Evolutionary conservation across 768 basidiomycete genomes (phyloP).

Genomic region (Termitomyces sp.): DNA sequence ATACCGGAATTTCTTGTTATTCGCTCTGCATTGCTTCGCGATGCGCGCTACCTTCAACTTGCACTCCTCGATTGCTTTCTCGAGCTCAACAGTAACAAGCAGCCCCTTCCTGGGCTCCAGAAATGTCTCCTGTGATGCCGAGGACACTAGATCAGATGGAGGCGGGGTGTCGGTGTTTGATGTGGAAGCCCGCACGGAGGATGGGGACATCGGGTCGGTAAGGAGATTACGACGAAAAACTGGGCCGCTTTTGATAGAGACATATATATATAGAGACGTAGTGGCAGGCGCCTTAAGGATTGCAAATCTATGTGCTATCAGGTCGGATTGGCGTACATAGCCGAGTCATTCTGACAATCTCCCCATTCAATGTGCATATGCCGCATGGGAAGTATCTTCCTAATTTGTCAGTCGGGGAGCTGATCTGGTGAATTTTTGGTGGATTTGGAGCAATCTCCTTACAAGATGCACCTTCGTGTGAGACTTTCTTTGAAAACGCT

Average conservation of each 20-base stretch:
- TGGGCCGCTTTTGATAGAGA: conserved; percentile 2
- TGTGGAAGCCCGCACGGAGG: not conserved
- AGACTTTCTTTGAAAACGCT: not conserved
- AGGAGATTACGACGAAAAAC: not conserved
- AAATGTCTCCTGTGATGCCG: conserved; percentile 15
- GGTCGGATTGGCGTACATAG: conserved; percentile 4
- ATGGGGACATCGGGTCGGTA: conserved; percentile 2
- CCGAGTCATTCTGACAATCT: no score
- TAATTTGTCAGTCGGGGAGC: not conserved
- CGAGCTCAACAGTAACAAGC: conserved; percentile 42
- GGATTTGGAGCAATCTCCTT: not conserved
- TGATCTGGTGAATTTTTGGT: not conserved
- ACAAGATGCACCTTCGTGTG: not conserved
- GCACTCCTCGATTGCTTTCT: conserved; percentile 43
- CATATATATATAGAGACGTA: conserved; percentile 1
- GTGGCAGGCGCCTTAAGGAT: conserved; percentile 1
- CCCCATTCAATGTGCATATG: no score
- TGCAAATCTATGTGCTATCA: not conserved
- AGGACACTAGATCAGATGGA: not conserved
- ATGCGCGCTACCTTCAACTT: conserved; percentile 38
- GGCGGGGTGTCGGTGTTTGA: not conserved
- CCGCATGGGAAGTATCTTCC: not conserved
- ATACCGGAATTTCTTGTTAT: conserved; percentile 46
- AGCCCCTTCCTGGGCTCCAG: conserved; percentile 33
- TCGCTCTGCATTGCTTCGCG: conserved; percentile 36